Conservation (phyloP, 2,329 filamentous ascomycete species). For the Monosporascus ibericus region DNA sequence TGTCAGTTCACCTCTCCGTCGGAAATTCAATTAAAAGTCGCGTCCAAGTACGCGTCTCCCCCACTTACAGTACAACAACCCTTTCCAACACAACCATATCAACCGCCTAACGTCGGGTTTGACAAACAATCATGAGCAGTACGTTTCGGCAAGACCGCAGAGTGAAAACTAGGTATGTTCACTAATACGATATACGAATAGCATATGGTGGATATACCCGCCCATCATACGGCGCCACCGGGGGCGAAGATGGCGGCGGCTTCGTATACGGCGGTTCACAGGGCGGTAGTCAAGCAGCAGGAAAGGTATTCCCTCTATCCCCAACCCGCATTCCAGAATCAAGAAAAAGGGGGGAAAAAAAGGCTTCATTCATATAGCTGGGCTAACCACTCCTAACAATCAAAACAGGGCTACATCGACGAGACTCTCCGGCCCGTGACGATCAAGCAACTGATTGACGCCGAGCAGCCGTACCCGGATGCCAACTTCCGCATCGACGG, state of each 20-base stretch:
- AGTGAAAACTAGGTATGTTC: not conserved
- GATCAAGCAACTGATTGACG: constrained; percentile 88
- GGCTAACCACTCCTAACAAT: constrained; percentile 1
- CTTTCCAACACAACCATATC: not conserved
- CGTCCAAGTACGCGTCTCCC: constrained; percentile 5
- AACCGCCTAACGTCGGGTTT: not conserved
- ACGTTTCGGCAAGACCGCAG: not conserved
- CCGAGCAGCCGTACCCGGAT: constrained; percentile 64
- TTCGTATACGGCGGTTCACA: constrained; percentile 57
- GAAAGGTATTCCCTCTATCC: constrained; percentile 16
- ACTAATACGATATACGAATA: constrained; percentile 24
- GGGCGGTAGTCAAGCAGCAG: constrained; percentile 44
- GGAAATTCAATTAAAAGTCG: constrained; percentile 7
- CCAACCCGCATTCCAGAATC: not conserved
- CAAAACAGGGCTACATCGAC: constrained; percentile 57
- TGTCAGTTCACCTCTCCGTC: not conserved
- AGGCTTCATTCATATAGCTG: constrained; percentile 1
- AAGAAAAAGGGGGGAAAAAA: not conserved
- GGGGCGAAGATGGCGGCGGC: constrained; percentile 55
- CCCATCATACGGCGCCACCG: constrained; percentile 46
- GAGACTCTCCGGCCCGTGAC: constrained; percentile 90
- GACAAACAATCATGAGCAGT: constrained; percentile 9
- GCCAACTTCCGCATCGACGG: constrained; percentile 82
- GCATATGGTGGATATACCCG: constrained; percentile 45
- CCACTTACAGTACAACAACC: not conserved